Evolutionary conservation across 768 basidiomycete species (phyloP).

Genomic region (Boletus vinaceobasis): DNA sequence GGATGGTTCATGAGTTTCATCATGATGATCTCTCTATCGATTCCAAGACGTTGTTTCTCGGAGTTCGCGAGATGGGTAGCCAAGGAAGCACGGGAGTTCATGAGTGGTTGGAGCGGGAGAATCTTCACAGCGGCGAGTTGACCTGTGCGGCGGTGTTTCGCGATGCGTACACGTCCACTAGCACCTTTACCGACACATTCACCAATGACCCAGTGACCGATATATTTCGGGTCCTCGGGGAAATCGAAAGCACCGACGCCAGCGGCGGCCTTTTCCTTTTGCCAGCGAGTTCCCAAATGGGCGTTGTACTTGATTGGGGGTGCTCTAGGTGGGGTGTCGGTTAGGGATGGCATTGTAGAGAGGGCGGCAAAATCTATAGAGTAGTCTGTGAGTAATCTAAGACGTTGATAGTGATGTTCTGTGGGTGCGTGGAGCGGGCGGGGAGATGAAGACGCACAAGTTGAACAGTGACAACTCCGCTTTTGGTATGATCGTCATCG

Average conservation of each 20-base stretch:
- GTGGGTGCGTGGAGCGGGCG: constrained; percentile 3
- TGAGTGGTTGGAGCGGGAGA: constrained; percentile 76
- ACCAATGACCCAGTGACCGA: constrained; percentile 92
- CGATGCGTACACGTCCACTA: constrained; percentile 92
- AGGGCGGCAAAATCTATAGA: no score
- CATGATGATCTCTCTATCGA: constrained; percentile 95
- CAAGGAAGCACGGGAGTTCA: constrained; percentile 67
- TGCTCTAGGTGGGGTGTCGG: constrained; percentile 61
- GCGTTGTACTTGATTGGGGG: constrained; percentile 70
- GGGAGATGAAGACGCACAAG: constrained; percentile 4
- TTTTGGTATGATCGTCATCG: background rate
- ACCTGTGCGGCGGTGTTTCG: constrained; percentile 78
- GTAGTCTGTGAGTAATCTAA: constrained; percentile 14
- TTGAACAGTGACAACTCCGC: background rate
- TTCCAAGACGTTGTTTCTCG: constrained; percentile 79
- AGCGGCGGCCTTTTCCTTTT: constrained; percentile 82
- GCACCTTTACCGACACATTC: constrained; percentile 94
- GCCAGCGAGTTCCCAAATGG: constrained; percentile 79
- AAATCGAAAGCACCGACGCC: constrained; percentile 72
- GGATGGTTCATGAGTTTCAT: constrained; percentile 99
- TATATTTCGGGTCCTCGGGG: constrained; percentile 77
- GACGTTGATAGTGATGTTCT: constrained; percentile 13
- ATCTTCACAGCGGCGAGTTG: constrained; percentile 97
- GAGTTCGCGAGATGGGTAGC: constrained; percentile 65
- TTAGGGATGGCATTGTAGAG: constrained; percentile 26